A percentile compares a stretch with the other conserved stretches of the same genome.
phyloP scores from a whole-genome alignment of 139 green algal genomes.

The Chlamydomonas schloesseri region DNA sequence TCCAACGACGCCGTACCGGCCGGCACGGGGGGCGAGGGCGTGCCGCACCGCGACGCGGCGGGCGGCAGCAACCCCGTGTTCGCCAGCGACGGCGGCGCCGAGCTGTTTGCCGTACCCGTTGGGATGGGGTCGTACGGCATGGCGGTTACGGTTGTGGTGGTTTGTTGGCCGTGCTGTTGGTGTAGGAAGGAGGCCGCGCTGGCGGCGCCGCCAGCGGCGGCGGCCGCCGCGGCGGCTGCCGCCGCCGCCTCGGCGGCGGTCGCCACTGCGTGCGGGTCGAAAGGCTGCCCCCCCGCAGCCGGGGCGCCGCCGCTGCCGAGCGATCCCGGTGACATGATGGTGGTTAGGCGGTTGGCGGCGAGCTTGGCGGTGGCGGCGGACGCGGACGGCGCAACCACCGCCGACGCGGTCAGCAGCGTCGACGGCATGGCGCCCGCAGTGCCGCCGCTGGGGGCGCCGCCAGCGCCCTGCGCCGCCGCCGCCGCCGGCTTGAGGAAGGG shows the following conservation, averaged over 20 bases:
- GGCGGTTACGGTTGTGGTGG: too few species aligned
- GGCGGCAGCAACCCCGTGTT: too few species aligned
- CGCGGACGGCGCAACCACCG: not conserved
- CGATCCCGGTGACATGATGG: constrained; percentile 20
- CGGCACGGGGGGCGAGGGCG: too few species aligned
- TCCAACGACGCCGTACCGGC: too few species aligned
- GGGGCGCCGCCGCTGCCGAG: too few species aligned
- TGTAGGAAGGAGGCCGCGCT: not conserved
- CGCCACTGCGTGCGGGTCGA: not conserved
- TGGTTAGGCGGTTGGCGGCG: not conserved
- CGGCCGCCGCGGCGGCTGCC: too few species aligned
- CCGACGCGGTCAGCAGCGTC: not conserved
- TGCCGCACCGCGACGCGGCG: too few species aligned
- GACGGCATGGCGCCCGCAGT: constrained; percentile 17
- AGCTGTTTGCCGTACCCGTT: too few species aligned
- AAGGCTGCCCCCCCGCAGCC: too few species aligned
- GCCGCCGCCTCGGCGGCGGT: too few species aligned
- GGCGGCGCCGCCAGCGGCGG: not conserved
- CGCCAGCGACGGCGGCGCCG: too few species aligned
- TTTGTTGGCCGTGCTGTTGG: not conserved
- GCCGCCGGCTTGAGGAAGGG: not conserved
- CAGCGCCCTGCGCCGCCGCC: not conserved
- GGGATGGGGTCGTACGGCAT: too few species aligned
- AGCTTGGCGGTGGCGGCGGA: constrained; percentile 9
- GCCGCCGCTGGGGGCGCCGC: not conserved